A percentile compares a stretch with the other conserved stretches of the same genome.
Conservation (phyloP, 228 moss, liverwort and hornwort genomes). For the Sphagnum fallax region DNA sequence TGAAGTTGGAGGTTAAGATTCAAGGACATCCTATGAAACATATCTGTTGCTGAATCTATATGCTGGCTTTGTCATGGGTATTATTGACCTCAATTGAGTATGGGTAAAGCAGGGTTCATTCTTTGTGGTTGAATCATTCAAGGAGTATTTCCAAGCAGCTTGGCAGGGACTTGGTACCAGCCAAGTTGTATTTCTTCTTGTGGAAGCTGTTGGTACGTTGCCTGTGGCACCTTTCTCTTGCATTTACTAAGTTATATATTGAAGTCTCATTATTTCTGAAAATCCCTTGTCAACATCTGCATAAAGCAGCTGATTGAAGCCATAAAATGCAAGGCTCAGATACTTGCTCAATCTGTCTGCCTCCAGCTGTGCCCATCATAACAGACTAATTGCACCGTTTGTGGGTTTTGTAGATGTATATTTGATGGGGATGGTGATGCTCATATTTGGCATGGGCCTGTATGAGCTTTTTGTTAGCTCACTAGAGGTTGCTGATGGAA, state of each 20-base stretch:
- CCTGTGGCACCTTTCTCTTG: not conserved
- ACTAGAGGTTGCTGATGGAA: constrained; percentile 48
- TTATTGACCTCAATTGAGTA: not conserved
- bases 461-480: constrained; percentile 95
- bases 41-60: not conserved
- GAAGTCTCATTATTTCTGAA: not conserved
- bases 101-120: constrained; percentile 24
- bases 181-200: constrained; percentile 47
- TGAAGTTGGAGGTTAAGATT: not conserved
- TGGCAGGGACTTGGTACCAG: constrained; percentile 18
- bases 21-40: not conserved
- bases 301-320: not conserved
- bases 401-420: constrained; percentile 57
- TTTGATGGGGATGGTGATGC: constrained; percentile 98
- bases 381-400: not conserved
- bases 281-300: not conserved
- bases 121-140: constrained; percentile 29
- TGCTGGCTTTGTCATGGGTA: not conserved
- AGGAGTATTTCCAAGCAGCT: constrained; percentile 29
- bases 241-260: not conserved
- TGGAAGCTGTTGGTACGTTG: constrained; percentile 41
- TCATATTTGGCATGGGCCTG: constrained; percentile 98
- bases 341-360: not conserved
- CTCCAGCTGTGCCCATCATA: not conserved
- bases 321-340: not conserved